A percentile compares a stretch with the other conserved stretches of the same genome.
These are phyloP conservation scores for Dorcoceras hygrometricum DNA, from an alignment of 257 asterid genomes.

Conservation along the genomic window DNA sequence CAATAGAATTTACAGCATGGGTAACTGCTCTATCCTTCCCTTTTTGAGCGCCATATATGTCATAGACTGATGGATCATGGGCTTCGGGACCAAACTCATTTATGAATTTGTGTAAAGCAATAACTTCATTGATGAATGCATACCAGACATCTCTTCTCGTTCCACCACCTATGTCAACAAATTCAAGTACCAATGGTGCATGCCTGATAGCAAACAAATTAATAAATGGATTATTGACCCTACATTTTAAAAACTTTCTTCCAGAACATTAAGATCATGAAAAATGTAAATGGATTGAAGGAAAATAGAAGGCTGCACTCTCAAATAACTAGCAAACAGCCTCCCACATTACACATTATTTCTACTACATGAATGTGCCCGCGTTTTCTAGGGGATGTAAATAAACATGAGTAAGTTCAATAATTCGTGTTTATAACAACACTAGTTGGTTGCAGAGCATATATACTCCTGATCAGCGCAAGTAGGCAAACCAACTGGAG, in stretches of 20 bases:
- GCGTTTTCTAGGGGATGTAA: not conserved
- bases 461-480: not conserved
- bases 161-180: slow-evolving; percentile 84
- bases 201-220: slow-evolving; percentile 41
- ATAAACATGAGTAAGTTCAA: not conserved
- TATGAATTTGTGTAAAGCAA: slow-evolving; percentile 61
- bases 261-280: not conserved
- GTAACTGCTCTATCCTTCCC: slow-evolving; percentile 66
- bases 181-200: slow-evolving; percentile 67
- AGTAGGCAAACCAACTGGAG: not conserved
- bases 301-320: not conserved
- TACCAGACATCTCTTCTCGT: slow-evolving; percentile 96
- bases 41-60: slow-evolving; percentile 69
- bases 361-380: not conserved
- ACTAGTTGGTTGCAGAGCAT: not conserved
- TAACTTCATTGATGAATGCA: slow-evolving; percentile 73
- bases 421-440: not conserved
- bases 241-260: no score
- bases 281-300: not conserved
- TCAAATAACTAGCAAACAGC: not conserved
- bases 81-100: slow-evolving; percentile 73
- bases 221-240: slow-evolving; percentile 1
- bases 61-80: slow-evolving; percentile 54
- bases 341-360: not conserved
- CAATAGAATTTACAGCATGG: slow-evolving; percentile 57